phyloP scores from a whole-genome alignment of 1,139 yeast species.

The Suhomyces anneliseae region DNA sequence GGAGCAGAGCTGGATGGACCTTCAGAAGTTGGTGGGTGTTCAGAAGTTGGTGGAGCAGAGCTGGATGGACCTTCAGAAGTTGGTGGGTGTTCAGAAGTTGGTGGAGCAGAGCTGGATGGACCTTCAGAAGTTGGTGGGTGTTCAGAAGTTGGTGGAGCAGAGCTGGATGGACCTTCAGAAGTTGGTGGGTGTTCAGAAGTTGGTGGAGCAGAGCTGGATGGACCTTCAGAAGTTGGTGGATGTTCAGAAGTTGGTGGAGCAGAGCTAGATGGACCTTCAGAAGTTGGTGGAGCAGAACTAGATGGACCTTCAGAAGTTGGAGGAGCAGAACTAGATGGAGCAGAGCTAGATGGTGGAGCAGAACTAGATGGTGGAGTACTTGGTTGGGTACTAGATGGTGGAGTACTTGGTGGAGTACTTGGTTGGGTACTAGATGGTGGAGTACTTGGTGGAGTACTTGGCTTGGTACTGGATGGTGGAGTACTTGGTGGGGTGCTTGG shows the following conservation, averaged over 20 bases:
- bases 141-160: conserved; percentile 1
- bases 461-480: background rate
- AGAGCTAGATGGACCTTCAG: too few relatives aligned
- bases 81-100: too few relatives aligned
- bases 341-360: background rate
- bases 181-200: background rate
- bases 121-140: too few relatives aligned
- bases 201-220: background rate
- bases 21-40: too few relatives aligned
- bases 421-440: conserved; percentile 11
- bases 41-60: background rate
- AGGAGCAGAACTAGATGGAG: background rate
- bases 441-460: conserved; percentile 1
- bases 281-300: background rate
- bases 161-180: conserved; percentile 1
- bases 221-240: background rate
- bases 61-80: background rate
- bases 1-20: background rate
- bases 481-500: background rate
- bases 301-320: background rate
- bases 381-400: conserved; percentile 11
- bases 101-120: conserved; percentile 1
- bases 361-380: background rate
- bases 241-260: conserved; percentile 2
- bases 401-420: background rate